These are phyloP conservation scores for Eudorina sp. DNA, from an alignment of 139 green algal species.

Conservation along the genomic window DNA sequence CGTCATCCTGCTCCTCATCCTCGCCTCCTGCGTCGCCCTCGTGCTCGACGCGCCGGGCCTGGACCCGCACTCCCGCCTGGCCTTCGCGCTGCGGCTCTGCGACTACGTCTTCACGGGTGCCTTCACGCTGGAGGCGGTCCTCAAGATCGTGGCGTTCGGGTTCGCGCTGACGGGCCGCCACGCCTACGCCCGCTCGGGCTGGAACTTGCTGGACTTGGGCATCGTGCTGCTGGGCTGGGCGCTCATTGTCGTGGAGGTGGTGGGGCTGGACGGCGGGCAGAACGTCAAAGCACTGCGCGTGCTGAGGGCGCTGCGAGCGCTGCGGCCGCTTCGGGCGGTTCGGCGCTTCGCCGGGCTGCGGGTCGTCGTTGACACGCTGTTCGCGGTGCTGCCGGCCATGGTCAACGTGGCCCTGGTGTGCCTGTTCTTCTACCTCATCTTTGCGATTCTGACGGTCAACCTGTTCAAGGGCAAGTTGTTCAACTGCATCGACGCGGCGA, in stretches of 20 bases:
- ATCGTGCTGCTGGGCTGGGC: slow-evolving; percentile 42
- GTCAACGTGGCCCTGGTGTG: slow-evolving; percentile 76
- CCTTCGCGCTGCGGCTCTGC: slow-evolving; percentile 26
- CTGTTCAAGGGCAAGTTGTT: slow-evolving; percentile 63
- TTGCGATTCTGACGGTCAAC: slow-evolving; percentile 72
- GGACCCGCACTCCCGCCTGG: slow-evolving; percentile 53
- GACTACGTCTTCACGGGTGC: slow-evolving; percentile 73
- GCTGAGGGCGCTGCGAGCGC: slow-evolving; percentile 71
- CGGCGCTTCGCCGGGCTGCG: slow-evolving; percentile 66
- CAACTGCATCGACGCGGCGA: slow-evolving; percentile 35
- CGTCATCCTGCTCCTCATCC: slow-evolving; percentile 72
- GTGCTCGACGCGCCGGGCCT: slow-evolving; percentile 69
- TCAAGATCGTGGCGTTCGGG: slow-evolving; percentile 79
- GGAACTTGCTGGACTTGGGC: slow-evolving; percentile 69
- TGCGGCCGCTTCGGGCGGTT: slow-evolving; percentile 74
- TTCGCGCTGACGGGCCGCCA: slow-evolving; percentile 67
- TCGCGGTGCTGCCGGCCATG: slow-evolving; percentile 69
- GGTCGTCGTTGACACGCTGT: slow-evolving; percentile 77
- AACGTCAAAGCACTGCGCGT: slow-evolving; percentile 41
- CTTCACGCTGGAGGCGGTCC: slow-evolving; percentile 72
- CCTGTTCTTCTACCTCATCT: slow-evolving; percentile 80
- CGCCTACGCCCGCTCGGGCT: slow-evolving; percentile 81
- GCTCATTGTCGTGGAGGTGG: slow-evolving; percentile 31
- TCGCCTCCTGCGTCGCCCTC: slow-evolving; percentile 68
- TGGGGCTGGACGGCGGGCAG: slow-evolving; percentile 5